phyloP scores from a whole-genome alignment of 2,329 filamentous ascomycete genomes.

The Talaromyces sp. region DNA sequence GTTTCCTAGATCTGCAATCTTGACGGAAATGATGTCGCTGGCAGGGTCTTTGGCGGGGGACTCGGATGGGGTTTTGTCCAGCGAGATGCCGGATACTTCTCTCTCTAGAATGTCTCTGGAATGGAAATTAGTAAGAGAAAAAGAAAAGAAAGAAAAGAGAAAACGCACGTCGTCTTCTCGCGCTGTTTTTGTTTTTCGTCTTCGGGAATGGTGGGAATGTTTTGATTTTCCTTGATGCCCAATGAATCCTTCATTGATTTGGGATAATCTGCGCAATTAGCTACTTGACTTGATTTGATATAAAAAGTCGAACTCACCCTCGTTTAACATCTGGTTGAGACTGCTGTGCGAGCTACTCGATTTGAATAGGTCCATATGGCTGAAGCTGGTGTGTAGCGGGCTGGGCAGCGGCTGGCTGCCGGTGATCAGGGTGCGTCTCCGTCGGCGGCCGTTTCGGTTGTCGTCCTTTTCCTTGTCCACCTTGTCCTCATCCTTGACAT shows the following conservation, averaged over 20 bases:
- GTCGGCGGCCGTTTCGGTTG: conserved; percentile 83
- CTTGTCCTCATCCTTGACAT: conserved; percentile 69
- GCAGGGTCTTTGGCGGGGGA: conserved; percentile 24
- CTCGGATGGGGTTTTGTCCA: conserved; percentile 64
- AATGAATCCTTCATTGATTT: conserved; percentile 54
- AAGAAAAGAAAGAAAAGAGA: neutral
- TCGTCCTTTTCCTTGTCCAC: conserved; percentile 71
- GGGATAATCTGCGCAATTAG: conserved; percentile 45
- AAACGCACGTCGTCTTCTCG: conserved; percentile 85
- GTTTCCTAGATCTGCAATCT: conserved; percentile 97
- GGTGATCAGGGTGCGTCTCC: conserved; percentile 89
- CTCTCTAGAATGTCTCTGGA: conserved; percentile 81
- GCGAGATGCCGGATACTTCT: conserved; percentile 90
- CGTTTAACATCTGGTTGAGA: conserved; percentile 77
- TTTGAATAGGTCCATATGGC: conserved; percentile 64
- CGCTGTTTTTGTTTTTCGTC: conserved; percentile 71
- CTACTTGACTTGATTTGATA: conserved; percentile 28
- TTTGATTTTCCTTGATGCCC: conserved; percentile 44
- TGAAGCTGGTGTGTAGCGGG: conserved; percentile 88
- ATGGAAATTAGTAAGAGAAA: neutral
- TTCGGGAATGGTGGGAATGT: conserved; percentile 24
- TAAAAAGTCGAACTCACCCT: conserved; percentile 38
- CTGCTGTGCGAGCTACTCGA: conserved; percentile 65
- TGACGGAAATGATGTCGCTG: conserved; percentile 86
- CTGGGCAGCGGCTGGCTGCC: conserved; percentile 95